Evolutionary conservation across 2,329 filamentous ascomycete genomes (phyloP), one percentile per base, ranked within the genome.

Genomic region (Metarhizium album): DNA sequence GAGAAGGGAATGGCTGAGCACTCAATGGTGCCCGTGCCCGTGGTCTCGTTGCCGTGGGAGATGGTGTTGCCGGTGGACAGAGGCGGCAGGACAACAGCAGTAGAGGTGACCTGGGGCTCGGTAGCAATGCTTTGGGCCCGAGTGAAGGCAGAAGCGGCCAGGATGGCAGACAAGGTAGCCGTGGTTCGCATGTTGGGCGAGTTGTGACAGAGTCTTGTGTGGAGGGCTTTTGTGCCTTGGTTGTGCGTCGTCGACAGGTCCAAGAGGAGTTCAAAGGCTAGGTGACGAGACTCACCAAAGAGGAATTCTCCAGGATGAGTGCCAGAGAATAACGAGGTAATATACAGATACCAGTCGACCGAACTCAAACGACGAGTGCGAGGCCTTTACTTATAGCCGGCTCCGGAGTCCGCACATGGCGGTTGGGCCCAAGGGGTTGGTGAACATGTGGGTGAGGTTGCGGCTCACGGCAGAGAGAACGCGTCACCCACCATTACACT

Each of bases 181-280:
- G 48, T 51, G 51, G 50, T 49, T 49, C 57, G 58, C 58, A 59
- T 59, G 49, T 50, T 57, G 52, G 46, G 20, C n/a, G n/a, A 35
- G 5, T 16, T 40, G 5, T 6, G 7, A 18, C 7, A 37, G 16
- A 14, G 24, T 45, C n/a, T 14, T 42, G 18, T 11, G n/a, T 4
- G 18, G 9, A 47, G 40, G 22, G 5, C n/a, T 13, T 42, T 42
- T 24, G 14, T 42, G 37, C 20, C 24, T 13, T 43, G 38, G 13
- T 20, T 24, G 24, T 6, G 4, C 18, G 23, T 38, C n/a, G n/a
- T n/a, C n/a, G n/a, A n/a, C n/a, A n/a, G n/a, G n/a, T n/a, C n/a
- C n/a, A n/a, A n/a, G n/a, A 20, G 40, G 27, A 23, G 40, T 23
- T 3, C 29, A 20, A 45, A 49, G 29, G 35, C 20, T 29, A 22